phyloP scores from a whole-genome alignment of 2,329 filamentous ascomycete species.

The Aspergillus sp. region DNA sequence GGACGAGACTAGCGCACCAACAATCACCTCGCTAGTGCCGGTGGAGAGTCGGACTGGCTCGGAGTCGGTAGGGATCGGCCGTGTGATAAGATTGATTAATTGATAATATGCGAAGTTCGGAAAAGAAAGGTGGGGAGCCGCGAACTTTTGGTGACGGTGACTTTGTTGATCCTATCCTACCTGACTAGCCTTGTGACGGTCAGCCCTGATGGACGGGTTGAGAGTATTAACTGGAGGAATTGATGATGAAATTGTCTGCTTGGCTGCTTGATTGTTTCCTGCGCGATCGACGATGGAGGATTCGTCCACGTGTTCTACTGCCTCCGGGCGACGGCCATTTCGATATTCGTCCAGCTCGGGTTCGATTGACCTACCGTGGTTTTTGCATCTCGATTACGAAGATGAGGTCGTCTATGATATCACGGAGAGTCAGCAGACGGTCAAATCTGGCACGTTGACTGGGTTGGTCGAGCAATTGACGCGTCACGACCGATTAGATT shows the following conservation, averaged over 20 bases:
- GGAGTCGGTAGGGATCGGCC: slow-evolving; percentile 1
- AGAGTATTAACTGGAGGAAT: neutral
- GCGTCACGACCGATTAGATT: slow-evolving; percentile 86
- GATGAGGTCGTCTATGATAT: slow-evolving; percentile 14
- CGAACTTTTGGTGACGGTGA: neutral
- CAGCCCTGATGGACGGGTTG: too few relatives aligned
- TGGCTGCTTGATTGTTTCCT: neutral
- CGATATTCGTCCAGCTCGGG: neutral
- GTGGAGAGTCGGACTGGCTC: too few relatives aligned
- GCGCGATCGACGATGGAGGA: neutral
- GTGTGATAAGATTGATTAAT: slow-evolving; percentile 6
- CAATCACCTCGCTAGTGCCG: too few relatives aligned
- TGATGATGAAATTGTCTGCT: neutral
- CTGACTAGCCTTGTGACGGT: too few relatives aligned
- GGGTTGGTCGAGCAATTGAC: slow-evolving; percentile 90
- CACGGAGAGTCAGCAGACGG: slow-evolving; percentile 3
- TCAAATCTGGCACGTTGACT: slow-evolving; percentile 65
- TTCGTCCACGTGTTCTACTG: neutral
- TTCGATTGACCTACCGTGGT: neutral
- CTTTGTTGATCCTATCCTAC: neutral
- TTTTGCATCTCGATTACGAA: slow-evolving; percentile 4
- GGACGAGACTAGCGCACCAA: too few relatives aligned
- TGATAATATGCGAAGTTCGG: neutral
- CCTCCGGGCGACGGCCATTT: neutral
- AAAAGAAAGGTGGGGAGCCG: neutral